Evolutionary conservation across 2,329 filamentous ascomycete species (phyloP).

Genomic region (Alternaria arbusti): DNA sequence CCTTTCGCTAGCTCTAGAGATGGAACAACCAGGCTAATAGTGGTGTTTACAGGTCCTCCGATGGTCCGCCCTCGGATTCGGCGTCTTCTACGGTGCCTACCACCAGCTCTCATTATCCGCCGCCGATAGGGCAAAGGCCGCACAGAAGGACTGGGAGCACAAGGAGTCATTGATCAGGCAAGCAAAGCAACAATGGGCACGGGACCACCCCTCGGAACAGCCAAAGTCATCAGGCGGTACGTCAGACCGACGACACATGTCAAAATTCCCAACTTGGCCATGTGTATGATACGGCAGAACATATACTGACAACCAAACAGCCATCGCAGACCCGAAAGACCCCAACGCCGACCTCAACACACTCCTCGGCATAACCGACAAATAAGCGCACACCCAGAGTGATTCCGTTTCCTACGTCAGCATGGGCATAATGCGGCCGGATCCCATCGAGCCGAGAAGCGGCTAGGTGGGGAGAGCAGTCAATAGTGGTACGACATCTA

Average conservation of each 20-base stretch:
- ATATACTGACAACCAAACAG: slow-evolving; percentile 45
- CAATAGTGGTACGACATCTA: slow-evolving; percentile 25
- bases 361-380: slow-evolving; percentile 46
- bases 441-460: slow-evolving; percentile 17
- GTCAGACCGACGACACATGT: slow-evolving; percentile 9
- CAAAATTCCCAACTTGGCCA: not conserved
- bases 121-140: slow-evolving; percentile 72
- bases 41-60: slow-evolving; percentile 77
- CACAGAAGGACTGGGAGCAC: slow-evolving; percentile 82
- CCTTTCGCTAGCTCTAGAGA: slow-evolving; percentile 6
- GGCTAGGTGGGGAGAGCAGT: slow-evolving; percentile 20
- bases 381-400: slow-evolving; percentile 27
- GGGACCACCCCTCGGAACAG: slow-evolving; percentile 64
- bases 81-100: slow-evolving; percentile 93
- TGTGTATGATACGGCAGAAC: not conserved
- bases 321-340: slow-evolving; percentile 72
- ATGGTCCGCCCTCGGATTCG: slow-evolving; percentile 90
- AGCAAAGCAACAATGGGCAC: slow-evolving; percentile 89
- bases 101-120: slow-evolving; percentile 85
- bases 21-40: slow-evolving; percentile 30
- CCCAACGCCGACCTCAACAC: slow-evolving; percentile 94
- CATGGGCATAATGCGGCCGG: slow-evolving; percentile 29
- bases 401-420: slow-evolving; percentile 24
- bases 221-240: slow-evolving; percentile 41
- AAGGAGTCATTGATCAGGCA: slow-evolving; percentile 91